Evolutionary conservation across 179 eudicot species (phyloP).

Genomic region (Silene vulgaris): DNA sequence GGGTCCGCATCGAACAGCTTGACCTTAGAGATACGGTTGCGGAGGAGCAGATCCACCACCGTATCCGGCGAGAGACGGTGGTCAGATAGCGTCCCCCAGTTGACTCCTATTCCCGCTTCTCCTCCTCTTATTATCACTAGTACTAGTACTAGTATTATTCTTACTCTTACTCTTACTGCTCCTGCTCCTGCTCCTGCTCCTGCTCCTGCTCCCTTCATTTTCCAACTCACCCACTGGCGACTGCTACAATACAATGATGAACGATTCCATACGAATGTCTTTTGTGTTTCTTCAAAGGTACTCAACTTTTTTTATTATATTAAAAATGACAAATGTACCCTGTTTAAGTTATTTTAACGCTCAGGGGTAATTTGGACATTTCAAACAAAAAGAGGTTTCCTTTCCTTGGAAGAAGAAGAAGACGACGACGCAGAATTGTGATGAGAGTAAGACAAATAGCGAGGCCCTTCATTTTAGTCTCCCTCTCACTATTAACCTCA

Average conservation of each 20-base stretch:
- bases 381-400: neutral
- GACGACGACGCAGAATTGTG: neutral
- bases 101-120: slow-evolving; percentile 54
- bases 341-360: too few relatives aligned
- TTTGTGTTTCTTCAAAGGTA: too few relatives aligned
- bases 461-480: slow-evolving; percentile 30
- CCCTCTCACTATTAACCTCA: slow-evolving; percentile 37
- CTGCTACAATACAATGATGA: too few relatives aligned
- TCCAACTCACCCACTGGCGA: too few relatives aligned
- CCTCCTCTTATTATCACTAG: neutral
- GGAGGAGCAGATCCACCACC: slow-evolving; percentile 60
- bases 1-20: slow-evolving; percentile 88
- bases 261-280: too few relatives aligned
- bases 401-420: too few relatives aligned
- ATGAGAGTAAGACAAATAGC: slow-evolving; percentile 11
- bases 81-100: slow-evolving; percentile 76
- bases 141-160: neutral
- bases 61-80: slow-evolving; percentile 52
- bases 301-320: too few relatives aligned
- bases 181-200: too few relatives aligned
- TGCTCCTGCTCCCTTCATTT: too few relatives aligned
- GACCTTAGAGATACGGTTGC: slow-evolving; percentile 61
- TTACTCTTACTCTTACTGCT: neutral
- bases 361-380: too few relatives aligned
- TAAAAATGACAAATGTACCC: too few relatives aligned